Percentiles rank a stretch among this genome's conserved stretches.
Evolutionary conservation across 2,329 filamentous ascomycete genomes (phyloP).

Genomic region (Monosporascus sp.): DNA sequence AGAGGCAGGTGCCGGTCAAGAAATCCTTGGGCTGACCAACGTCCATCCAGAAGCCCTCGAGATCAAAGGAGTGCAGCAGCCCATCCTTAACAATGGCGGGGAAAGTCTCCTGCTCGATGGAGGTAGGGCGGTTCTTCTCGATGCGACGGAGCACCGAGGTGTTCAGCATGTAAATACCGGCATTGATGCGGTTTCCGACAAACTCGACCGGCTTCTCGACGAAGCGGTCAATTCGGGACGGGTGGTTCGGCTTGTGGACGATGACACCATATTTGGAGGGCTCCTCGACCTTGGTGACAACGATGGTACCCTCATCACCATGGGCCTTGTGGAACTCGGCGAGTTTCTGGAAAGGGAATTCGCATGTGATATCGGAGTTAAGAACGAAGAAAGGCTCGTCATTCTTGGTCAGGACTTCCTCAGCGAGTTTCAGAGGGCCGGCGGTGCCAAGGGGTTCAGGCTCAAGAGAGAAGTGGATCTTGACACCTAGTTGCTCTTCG

Average conservation of each 20-base stretch:
- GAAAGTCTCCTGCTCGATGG: constrained; percentile 99
- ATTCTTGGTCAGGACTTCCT: constrained; percentile 87
- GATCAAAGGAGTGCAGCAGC: constrained; percentile 89
- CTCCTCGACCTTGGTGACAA: constrained; percentile 98
- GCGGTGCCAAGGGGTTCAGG: constrained; percentile 92
- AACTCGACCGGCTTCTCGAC: constrained; percentile 99
- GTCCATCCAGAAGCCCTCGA: constrained; percentile 99
- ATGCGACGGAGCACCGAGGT: constrained; percentile 86
- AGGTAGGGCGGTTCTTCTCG: constrained; percentile 83
- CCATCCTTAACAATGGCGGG: constrained; percentile 86
- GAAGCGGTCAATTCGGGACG: constrained; percentile 93
- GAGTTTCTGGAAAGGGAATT: constrained; percentile 89
- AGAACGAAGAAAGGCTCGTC: constrained; percentile 95
- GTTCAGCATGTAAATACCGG: constrained; percentile 97
- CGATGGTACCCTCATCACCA: constrained; percentile 93
- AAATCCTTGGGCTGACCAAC: constrained; percentile 99
- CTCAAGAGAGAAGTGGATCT: constrained; percentile 96
- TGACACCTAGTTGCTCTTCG: constrained; percentile 86
- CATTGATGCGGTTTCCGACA: constrained; percentile 97
- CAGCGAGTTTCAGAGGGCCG: constrained; percentile 90
- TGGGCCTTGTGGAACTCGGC: constrained; percentile 89
- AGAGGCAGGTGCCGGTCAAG: constrained; percentile 90
- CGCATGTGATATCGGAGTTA: constrained; percentile 97
- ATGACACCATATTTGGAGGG: constrained; percentile 98
- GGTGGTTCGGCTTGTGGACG: constrained; percentile 90